These are phyloP conservation scores for Penicillium maclennaniae DNA, from an alignment of 495 filamentous ascomycete species.

Conservation along the genomic window DNA sequence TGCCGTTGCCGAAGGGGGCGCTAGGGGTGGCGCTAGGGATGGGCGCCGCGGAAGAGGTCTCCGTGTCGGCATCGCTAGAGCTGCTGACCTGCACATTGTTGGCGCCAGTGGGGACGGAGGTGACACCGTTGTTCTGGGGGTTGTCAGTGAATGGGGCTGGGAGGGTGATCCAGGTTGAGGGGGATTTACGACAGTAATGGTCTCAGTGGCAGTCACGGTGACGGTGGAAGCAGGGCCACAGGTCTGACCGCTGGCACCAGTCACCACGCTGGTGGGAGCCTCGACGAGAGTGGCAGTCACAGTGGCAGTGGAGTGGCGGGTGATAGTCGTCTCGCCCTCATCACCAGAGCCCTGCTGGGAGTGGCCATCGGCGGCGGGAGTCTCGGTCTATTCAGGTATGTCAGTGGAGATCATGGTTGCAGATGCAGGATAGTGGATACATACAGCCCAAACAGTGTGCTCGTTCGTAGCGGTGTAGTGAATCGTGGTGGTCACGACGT, in stretches of 20 bases:
- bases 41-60: constrained; percentile 16
- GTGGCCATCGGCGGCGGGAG: constrained; percentile 5
- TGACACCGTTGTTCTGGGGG: constrained; percentile 10
- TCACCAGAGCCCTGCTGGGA: constrained; percentile 1
- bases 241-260: background rate
- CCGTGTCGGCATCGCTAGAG: background rate
- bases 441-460: constrained; percentile 38
- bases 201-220: constrained; percentile 26
- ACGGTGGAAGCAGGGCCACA: constrained; percentile 10
- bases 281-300: constrained; percentile 28
- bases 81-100: constrained; percentile 5
- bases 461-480: constrained; percentile 42
- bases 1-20: constrained; percentile 34
- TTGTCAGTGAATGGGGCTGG: background rate
- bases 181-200: constrained; percentile 25
- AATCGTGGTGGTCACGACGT: constrained; percentile 55
- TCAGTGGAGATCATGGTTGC: constrained; percentile 12
- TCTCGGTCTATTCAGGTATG: constrained; percentile 9
- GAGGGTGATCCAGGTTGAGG: background rate
- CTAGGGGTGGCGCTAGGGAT: constrained; percentile 19
- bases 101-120: constrained; percentile 8
- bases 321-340: constrained; percentile 16
- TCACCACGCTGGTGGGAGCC: constrained; percentile 13
- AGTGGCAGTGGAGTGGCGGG: constrained; percentile 26
- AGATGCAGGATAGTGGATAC: constrained; percentile 8